Percentiles rank a stretch among this genome's conserved stretches.
Conservation (phyloP, 1,284 basidiomycete genomes). For the Pyrrhoderma lamaoense region DNA sequence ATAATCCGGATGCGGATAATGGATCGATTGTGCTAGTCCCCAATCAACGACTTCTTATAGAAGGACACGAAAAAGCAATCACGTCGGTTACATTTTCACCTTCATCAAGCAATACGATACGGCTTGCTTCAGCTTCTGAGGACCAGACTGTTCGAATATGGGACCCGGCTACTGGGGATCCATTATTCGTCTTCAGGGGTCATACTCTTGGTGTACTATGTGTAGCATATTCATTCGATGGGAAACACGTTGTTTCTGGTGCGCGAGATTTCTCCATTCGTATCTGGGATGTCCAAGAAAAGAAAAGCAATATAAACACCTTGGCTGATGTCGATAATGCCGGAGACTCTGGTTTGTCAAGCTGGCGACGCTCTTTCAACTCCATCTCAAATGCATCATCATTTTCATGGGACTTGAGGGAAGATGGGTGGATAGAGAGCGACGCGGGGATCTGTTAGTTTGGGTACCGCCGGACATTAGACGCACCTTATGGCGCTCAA, state of each 20-base stretch:
- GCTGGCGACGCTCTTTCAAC: no score
- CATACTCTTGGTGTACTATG: background rate
- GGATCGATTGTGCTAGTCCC: no score
- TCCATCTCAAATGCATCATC: no score
- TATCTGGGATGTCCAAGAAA: constrained; percentile 1
- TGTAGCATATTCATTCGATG: constrained; percentile 6
- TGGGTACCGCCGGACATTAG: constrained; percentile 6
- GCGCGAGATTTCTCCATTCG: background rate
- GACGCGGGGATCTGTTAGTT: background rate
- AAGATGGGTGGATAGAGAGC: background rate
- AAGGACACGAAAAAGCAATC: background rate
- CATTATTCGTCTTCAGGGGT: background rate
- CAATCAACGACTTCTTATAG: background rate
- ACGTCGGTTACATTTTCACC: background rate
- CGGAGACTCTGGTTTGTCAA: no score
- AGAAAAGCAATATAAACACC: no score
- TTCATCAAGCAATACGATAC: no score
- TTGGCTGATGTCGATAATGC: no score
- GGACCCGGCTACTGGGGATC: constrained; percentile 8
- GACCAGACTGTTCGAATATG: constrained; percentile 18
- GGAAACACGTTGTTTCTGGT: constrained; percentile 4
- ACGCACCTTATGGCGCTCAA: background rate
- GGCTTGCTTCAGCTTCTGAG: constrained; percentile 11
- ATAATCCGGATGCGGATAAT: no score
- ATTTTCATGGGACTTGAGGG: background rate